Base-by-base conservation (phyloP, 129 eudicot genomes). In the Apium graveolens region DNA sequence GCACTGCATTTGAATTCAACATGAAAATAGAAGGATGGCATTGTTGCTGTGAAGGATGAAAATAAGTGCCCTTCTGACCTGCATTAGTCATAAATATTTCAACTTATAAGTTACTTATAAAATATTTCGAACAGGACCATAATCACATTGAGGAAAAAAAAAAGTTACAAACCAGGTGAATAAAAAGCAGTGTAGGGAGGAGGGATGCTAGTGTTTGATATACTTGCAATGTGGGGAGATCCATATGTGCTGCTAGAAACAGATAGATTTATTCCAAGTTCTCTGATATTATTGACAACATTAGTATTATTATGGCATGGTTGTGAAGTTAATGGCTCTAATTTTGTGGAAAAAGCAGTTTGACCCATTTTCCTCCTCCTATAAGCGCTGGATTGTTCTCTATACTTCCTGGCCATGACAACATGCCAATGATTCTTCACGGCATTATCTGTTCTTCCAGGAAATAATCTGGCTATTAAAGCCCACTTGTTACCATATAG, bases 391-490 rank as follows among this genome's bases (percentile, higher is more conserved):
- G 98, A 95, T 72, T 92, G 99, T 78, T 95, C 97, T 78, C 99
- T 87, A 82, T 90, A 92, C 46, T 95, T 95, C 77, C 99, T 90
- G 5, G 99, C 97, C 97, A 95, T 95, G 13, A 92, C 81, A 8
- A 95, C 99, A 92, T 95, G 99, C 99, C 99, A 95, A 80, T 95
- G 99, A 80, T 95, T 95, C 86, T 95, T 93, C 21, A 93, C 98
- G 35, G 98, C 96, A 84, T 93, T 93, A 55, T 93, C 98, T 44
- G 98, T 93, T 85, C 99, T 90, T 10, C 99, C 99, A 5, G 99
- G 99, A 53, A 95, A 95, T 0, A 95, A 90, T 82, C 99, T 90
- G 70, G 99, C 97, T 41, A 95, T 95, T 87, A 92, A 83, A 5
- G 99, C 97, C 99, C 98, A 93, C 49, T 91, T 93, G 91, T 91